phyloP scores from a whole-genome alignment of 2,329 filamentous ascomycete genomes.

The Penicillium sp. region DNA sequence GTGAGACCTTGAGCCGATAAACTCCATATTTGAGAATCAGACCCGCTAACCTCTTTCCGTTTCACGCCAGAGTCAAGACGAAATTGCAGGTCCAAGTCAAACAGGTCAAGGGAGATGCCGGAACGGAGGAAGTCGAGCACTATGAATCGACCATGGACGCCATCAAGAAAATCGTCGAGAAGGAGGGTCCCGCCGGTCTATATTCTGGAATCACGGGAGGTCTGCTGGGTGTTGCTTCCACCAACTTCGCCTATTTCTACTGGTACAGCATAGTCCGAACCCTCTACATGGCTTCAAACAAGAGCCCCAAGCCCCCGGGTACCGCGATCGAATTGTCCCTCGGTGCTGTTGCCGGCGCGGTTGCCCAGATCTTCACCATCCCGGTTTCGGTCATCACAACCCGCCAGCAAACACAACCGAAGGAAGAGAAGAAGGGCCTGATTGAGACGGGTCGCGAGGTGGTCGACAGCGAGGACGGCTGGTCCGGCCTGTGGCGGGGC shows the following conservation, averaged over 20 bases:
- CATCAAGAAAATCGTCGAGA: conserved; percentile 75
- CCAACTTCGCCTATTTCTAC: conserved; percentile 99
- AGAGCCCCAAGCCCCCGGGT: conserved; percentile 63
- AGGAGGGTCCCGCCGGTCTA: conserved; percentile 77
- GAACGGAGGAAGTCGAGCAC: conserved; percentile 59
- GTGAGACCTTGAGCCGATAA: conserved; percentile 53
- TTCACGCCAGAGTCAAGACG: conserved; percentile 77
- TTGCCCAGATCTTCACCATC: conserved; percentile 95
- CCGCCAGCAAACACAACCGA: conserved; percentile 88
- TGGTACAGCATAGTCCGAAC: conserved; percentile 91
- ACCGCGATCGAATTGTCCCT: conserved; percentile 80
- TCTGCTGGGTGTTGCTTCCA: conserved; percentile 87
- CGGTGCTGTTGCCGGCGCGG: conserved; percentile 81
- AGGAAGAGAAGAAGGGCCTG: conserved; percentile 79
- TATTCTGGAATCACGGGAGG: conserved; percentile 87
- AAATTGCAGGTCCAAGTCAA: conserved; percentile 93
- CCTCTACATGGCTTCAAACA: conserved; percentile 65
- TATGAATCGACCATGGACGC: conserved; percentile 89
- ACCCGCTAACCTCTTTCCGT: conserved; percentile 16
- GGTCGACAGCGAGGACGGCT: conserved; percentile 83
- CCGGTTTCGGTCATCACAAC: conserved; percentile 95
- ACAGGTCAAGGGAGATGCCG: conserved; percentile 47
- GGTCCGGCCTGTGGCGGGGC: conserved; percentile 87
- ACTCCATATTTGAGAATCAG: neutral
- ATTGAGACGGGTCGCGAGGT: conserved; percentile 87